A percentile compares a stretch with the other conserved stretches of the same genome.
These are phyloP conservation scores for Mallotus nudiflorus DNA, from an alignment of 345 rosid genomes.

Conservation along the genomic window DNA sequence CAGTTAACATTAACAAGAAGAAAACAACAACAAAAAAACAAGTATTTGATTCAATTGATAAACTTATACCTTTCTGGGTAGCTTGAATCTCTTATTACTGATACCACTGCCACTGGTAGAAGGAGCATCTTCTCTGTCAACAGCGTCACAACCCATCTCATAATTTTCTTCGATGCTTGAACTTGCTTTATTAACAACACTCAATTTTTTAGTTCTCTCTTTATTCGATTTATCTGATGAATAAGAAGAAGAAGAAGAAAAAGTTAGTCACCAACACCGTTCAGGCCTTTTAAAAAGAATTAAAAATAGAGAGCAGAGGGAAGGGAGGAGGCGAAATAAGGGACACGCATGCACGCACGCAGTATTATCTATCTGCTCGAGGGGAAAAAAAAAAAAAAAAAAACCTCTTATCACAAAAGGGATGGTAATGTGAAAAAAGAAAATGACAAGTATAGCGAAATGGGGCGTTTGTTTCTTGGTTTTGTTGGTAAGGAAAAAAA, in stretches of 20 bases:
- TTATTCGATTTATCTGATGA: constrained; percentile 53
- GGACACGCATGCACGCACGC: constrained; percentile 20
- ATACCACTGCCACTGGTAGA: constrained; percentile 23
- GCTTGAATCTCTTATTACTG: constrained; percentile 48
- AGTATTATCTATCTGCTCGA: constrained; percentile 6
- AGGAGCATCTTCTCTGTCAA: constrained; percentile 33
- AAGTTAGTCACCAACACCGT: constrained; percentile 30
- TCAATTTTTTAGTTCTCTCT: constrained; percentile 50
- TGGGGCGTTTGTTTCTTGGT: constrained; percentile 23
- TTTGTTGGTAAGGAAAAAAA: not conserved
- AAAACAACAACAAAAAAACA: not conserved
- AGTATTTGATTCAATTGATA: not conserved
- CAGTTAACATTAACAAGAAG: not conserved
- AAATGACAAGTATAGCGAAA: constrained; percentile 37
- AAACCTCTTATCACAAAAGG: constrained; percentile 22
- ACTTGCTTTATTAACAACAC: constrained; percentile 42
- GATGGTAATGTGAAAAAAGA: constrained; percentile 16
- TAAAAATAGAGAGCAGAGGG: constrained; percentile 5
- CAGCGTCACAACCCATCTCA: constrained; percentile 43
- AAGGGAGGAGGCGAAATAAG: constrained; percentile 7
- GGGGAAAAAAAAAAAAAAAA: too few species aligned
- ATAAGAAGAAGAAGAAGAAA: constrained; percentile 9
- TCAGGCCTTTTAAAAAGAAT: constrained; percentile 21
- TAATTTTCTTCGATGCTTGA: constrained; percentile 28
- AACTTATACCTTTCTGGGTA: constrained; percentile 52